These are phyloP conservation scores for Whalleya microplaca DNA, from an alignment of 2,329 filamentous ascomycete genomes.

Conservation along the genomic window DNA sequence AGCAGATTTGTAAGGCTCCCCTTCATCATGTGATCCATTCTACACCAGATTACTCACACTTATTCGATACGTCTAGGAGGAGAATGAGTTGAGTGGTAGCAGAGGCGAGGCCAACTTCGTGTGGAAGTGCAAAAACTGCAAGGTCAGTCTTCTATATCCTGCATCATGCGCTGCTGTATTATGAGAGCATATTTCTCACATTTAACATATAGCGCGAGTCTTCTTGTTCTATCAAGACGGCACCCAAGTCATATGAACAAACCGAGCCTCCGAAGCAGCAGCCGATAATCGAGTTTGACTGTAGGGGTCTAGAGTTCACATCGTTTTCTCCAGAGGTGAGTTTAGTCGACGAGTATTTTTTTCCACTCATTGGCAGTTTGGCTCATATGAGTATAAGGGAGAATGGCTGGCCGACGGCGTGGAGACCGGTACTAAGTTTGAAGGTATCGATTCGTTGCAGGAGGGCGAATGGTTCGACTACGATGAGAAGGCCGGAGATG, in stretches of 20 bases:
- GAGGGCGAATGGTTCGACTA: conserved; percentile 99
- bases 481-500: conserved; percentile 88
- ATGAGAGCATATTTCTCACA: conserved; percentile 5
- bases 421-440: conserved; percentile 82
- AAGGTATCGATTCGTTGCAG: conserved; percentile 70
- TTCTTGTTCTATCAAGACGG: conserved; percentile 79
- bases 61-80: conserved; percentile 62
- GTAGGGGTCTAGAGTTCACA: conserved; percentile 87
- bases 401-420: conserved; percentile 85
- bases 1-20: conserved; percentile 78
- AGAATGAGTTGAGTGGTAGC: conserved; percentile 88
- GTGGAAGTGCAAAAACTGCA: conserved; percentile 99
- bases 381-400: conserved; percentile 57
- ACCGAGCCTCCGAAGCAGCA: conserved; percentile 72
- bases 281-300: conserved; percentile 90
- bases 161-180: too few relatives aligned
- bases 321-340: conserved; percentile 87
- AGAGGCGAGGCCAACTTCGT: conserved; percentile 98
- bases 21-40: neutral
- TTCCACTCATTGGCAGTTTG: neutral
- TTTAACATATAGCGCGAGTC: conserved; percentile 68
- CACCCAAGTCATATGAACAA: conserved; percentile 73
- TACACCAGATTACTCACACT: conserved; percentile 4
- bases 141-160: conserved; percentile 62
- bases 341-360: neutral